Evolutionary conservation across 345 rosid genomes (phyloP), one percentile per base, ranked within the genome.

Genomic region (Salix dunnii): DNA sequence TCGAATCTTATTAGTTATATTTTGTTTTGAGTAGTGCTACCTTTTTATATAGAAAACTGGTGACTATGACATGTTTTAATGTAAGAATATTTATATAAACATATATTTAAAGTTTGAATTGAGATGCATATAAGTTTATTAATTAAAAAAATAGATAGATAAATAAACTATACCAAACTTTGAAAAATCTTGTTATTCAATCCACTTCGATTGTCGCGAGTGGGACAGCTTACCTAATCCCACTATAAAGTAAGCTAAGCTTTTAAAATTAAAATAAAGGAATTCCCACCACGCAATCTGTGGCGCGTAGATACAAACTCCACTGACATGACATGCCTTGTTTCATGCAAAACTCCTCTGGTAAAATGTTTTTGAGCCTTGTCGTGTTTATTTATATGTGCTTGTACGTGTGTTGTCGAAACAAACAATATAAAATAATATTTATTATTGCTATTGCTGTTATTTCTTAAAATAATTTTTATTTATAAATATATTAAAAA

Each of bases 181-280:
- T 38, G 68, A 40, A 62, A 68, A 46, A 7, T 38, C 72, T 72
- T 74, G 33, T 11, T 49, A 68, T 76, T 72, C 23, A 78, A 72
- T 62, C 73, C 72, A 75, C 73, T n/a, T 77, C 23, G 64, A 70
- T 67, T 9, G 6, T 62, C 83, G 77, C 53, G 60, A 13, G 5
- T 1, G 16, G 6, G 86, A 83, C 82, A 70, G 10, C 80, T 78
- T 69, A 81, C 40, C 88, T 66, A 79, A 77, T 65, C 64, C 74
- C 67, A 48, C 36, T 25, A 36, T 6, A 14, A 42, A 33, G 51
- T n/a, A 58, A 80, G 12, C 35, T 43, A 49, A 38, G 12, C 3
- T 16, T 21, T 7, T 65, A 28, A n/a, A 70, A 18, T 65, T 58
- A 7, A 75, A 23, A 4, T 16, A 10, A 23, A 58, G 10, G 30